Evolutionary conservation across 345 rosid species (phyloP), one percentile per base, ranked within the genome.

Genomic region (Acer negundo): DNA sequence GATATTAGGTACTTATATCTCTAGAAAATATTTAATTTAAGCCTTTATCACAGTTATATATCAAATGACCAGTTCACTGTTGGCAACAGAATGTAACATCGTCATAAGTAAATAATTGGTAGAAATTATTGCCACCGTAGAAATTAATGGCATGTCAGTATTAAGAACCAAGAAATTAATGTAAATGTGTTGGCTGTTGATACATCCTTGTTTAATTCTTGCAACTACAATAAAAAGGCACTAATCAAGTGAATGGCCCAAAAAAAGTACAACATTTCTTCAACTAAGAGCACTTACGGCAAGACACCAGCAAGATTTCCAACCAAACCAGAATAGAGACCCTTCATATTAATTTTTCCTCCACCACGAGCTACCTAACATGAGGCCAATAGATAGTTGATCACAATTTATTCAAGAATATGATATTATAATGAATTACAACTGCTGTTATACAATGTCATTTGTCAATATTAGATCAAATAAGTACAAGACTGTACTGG

Each of bases 221-320:
- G 20, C 19, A 72, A 56, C 31, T 72, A 13, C 53, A 40, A 17
- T 55, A 0, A 38, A 72, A 72, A 17, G 20, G 51, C n/a, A 72
- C 17, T 6, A 72, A 26, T 56, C 19, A 47, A 61, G 38, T 24
- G 35, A 31, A 71, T 31, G 64, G 42, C 40, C 28, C 49, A 46
- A 9, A n/a, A 16, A 42, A 55, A 55, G n/a, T 7, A 16, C 10
- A 61, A 77, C 4, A 62, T 15, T 16, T 42, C 44, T 16, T 61
- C 58, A 63, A 81, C 71, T 72, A 58, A 69, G 46, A 72, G 58
- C 76, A 87, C 97, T 87, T 85, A 94, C 98, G 97, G 96, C 75
- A 92, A 85, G 46, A 83, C 94, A 70, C 97, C 97, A 75, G 83
- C 92, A 85, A 94, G 88, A 82, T 94, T 94, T 79, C 94, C 97